Base-by-base conservation (phyloP, 2,329 filamentous ascomycete genomes). In the Xylaria sp. region DNA sequence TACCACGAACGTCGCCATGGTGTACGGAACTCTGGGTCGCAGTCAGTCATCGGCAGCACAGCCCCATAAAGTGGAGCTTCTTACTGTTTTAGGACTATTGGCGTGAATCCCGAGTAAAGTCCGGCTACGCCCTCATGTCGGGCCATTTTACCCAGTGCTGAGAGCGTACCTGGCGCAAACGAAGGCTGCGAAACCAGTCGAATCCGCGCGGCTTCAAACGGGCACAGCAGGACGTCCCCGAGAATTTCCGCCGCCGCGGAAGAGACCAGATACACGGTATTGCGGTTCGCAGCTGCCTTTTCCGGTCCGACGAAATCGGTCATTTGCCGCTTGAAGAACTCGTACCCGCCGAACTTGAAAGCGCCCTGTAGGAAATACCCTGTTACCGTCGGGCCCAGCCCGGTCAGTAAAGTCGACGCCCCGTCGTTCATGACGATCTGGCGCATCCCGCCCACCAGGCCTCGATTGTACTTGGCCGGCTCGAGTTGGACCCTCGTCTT, bases 361-460 rank as follows among this genome's bases (percentile, higher is more conserved):
- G 63, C 64, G 19, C 64, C 63, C 40, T 66, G 64, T 8, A 66
- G 50, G 53, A 66, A 65, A 46, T 67, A 67, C 42, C 61, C 65
- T 3, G 59, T 56, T 8, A 63, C 52, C n/a, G 63, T 67, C 18
- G 63, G 63, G 2, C 63, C 65, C 19, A 64, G 54, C 29, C 65
- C 65, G 3, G 63, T 66, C n/a, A 60, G 38, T 18, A 67, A 60
- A 24, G 65, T 61, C 16, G 48, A 48, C 20, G 61, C 59, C 7
- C 63, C 60, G 19, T 65, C 63, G 40, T 34, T 43, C 5, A 48
- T 51, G 26, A 63, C 57, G 18, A 63, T 50, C 26, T 63, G 63
- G 39, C 65, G 63, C 44, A 66, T 50, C 2, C 61, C 61, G 21
- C 62, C 64, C 4, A 54, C 44, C 44, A 66, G 34, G 18, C 64